Conservation (phyloP, 2,329 filamentous ascomycete species). For the Alternaria burnsii region DNA sequence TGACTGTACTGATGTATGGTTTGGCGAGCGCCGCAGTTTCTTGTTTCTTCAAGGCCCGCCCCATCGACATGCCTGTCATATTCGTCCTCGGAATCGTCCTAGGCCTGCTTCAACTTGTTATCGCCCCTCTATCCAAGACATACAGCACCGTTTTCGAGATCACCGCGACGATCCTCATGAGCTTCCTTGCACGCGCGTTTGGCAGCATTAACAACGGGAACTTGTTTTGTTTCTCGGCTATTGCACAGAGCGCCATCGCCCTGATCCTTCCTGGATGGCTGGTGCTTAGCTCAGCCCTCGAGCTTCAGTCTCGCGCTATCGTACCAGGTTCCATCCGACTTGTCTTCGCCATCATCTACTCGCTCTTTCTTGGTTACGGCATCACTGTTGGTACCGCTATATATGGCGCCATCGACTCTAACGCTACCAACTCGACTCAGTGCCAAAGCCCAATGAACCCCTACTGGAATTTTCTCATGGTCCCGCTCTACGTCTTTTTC, state of each 20-base stretch:
- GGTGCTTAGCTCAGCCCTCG: constrained; percentile 57
- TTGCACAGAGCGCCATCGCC: constrained; percentile 59
- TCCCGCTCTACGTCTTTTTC: constrained; percentile 77
- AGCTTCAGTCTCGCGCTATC: constrained; percentile 57
- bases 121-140: constrained; percentile 76
- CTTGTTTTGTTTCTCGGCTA: constrained; percentile 59
- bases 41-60: constrained; percentile 78
- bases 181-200: constrained; percentile 58
- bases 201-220: constrained; percentile 54
- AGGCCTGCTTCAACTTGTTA: constrained; percentile 76
- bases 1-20: constrained; percentile 72
- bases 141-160: constrained; percentile 64
- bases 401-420: constrained; percentile 56
- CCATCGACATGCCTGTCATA: constrained; percentile 79
- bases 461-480: constrained; percentile 72
- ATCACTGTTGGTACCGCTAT: constrained; percentile 60
- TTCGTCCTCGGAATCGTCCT: constrained; percentile 78
- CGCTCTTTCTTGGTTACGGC: constrained; percentile 60
- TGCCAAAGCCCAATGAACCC: constrained; percentile 58
- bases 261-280: constrained; percentile 59
- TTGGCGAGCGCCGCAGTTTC: constrained; percentile 77
- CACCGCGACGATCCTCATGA: constrained; percentile 56
- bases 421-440: constrained; percentile 54
- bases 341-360: constrained; percentile 62
- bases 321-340: constrained; percentile 60